Conservation (phyloP, 768 basidiomycete genomes). For the Lentinula edodes region DNA sequence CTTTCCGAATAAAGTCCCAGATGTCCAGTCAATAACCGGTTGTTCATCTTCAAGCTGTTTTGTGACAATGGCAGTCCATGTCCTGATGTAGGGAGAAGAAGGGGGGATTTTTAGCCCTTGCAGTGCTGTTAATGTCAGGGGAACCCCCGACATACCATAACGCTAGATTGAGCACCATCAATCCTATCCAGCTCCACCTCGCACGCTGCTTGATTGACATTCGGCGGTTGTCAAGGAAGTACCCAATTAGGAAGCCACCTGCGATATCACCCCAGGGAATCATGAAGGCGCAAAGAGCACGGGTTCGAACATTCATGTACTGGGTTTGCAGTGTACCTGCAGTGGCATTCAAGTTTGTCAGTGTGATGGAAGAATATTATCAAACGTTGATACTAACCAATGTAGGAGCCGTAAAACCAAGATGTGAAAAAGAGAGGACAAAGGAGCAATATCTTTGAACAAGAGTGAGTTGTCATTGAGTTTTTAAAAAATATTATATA, state of each 20-base stretch:
- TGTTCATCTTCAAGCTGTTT: slow-evolving; percentile 22
- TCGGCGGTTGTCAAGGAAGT: slow-evolving; percentile 23
- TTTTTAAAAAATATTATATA: not conserved
- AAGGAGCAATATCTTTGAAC: slow-evolving; percentile 21
- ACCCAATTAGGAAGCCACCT: slow-evolving; percentile 24
- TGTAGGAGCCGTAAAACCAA: slow-evolving; percentile 28
- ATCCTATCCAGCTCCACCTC: slow-evolving; percentile 20
- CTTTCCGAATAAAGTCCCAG: slow-evolving; percentile 20
- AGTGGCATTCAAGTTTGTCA: not conserved
- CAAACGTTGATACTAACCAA: slow-evolving; percentile 11
- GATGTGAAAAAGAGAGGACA: slow-evolving; percentile 28
- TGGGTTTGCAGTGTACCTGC: slow-evolving; percentile 26
- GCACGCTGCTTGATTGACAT: slow-evolving; percentile 26
- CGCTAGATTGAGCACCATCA: slow-evolving; percentile 24
- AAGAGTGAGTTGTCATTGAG: not conserved
- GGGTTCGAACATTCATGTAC: slow-evolving; percentile 25
- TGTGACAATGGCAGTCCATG: slow-evolving; percentile 26
- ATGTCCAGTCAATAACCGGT: slow-evolving; percentile 28
- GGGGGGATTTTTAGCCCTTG: not conserved
- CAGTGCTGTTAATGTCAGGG: not conserved
- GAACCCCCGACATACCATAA: slow-evolving; percentile 15
- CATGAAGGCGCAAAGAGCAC: slow-evolving; percentile 23
- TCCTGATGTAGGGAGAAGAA: slow-evolving; percentile 10
- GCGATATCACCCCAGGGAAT: slow-evolving; percentile 24
- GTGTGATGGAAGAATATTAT: not conserved